Evolutionary conservation across 768 basidiomycete species (phyloP), one percentile per base, ranked within the genome.

Genomic region (Porpolomopsis calyptriformis): DNA sequence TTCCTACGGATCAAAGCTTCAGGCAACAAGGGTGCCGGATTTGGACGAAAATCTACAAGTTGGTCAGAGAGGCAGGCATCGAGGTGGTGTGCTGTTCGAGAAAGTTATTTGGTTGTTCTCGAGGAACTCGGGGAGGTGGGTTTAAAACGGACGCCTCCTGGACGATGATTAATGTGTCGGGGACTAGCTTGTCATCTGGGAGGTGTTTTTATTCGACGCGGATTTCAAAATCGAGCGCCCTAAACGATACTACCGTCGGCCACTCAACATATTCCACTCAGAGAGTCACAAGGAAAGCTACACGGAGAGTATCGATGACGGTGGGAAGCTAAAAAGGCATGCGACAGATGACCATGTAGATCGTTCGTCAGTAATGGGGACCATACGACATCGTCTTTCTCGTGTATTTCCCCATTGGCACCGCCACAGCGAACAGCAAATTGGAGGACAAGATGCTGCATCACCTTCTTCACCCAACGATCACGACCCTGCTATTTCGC

Each of bases 181-280:
- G 29, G 9, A 3, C 56, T n/a, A 93, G 86, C 68, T 83, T n/a
- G 68, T 66, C n/a, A 66, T 96, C 31, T 89, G 85, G 78, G 94
- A 98, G 49, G 92, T 97, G 10, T 94, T 99, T 64, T 71, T 97
- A 33, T 67, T 98, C 43, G 94, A 98, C 59, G 65, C 76, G 0
- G 84, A 91, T 57, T 98, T 99, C 58, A 71, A 72, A 43, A 90
- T 98, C 45, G 80, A 91, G 57, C 78, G 88, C n/a, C 94, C 94
- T 1, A 83, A 78, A 57, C 74, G 94, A 27, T 85, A 85, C 53
- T 91, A 92, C 57, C 80, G 92, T 12, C 84, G 88, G 55, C 87
- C 89, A 4, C 64, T 97, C 24, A 78, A 80, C 52, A 64, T 92
- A 18, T 61, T 84, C 49, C 74, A 77, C 46, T 61, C 65, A 11